phyloP scores from a whole-genome alignment of 441 rosid genomes.

The Populus hybrid region DNA sequence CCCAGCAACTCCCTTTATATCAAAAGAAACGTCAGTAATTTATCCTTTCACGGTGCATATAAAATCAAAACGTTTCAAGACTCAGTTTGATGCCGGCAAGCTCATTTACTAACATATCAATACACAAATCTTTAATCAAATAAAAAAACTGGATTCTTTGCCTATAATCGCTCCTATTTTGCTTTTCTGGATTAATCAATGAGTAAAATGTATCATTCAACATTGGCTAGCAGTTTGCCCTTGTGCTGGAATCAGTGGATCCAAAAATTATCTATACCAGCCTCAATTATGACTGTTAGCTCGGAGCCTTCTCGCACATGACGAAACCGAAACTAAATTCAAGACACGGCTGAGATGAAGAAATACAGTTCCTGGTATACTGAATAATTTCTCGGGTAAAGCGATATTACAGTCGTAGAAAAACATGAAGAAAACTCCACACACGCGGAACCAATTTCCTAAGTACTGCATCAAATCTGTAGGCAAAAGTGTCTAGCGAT shows the following conservation, averaged over 20 bases:
- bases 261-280: neutral
- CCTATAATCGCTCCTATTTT: neutral
- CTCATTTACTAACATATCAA: neutral
- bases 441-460: neutral
- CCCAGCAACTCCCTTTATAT: conserved; percentile 93
- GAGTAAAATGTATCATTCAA: neutral
- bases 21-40: neutral
- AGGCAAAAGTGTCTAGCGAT: neutral
- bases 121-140: neutral
- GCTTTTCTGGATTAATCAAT: neutral
- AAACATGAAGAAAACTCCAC: neutral
- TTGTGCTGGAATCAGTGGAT: neutral
- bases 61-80: neutral
- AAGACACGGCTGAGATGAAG: neutral
- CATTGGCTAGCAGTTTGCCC: neutral
- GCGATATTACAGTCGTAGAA: too few species aligned
- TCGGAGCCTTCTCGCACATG: neutral
- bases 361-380: too few species aligned
- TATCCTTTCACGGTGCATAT: neutral
- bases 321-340: neutral
- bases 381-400: too few species aligned
- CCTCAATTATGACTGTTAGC: neutral
- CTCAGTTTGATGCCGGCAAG: neutral
- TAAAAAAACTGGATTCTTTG: neutral
- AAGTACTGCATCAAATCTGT: neutral